Conservation (phyloP, 1,284 basidiomycete genomes). For the Pascua guehoae region DNA sequence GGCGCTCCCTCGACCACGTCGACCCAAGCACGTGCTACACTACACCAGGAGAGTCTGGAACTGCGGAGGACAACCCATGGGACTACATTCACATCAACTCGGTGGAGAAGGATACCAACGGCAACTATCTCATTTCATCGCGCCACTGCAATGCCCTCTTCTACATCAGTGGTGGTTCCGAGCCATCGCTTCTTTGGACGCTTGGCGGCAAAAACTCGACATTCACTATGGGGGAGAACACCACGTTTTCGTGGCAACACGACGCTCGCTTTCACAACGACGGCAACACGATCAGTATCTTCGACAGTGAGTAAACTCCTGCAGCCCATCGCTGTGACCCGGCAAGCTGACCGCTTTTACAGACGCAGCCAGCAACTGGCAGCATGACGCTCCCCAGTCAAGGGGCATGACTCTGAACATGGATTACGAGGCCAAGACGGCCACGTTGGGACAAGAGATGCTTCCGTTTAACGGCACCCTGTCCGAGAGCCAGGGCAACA, state of each 20-base stretch:
- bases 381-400: no score
- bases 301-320: conserved; percentile 22
- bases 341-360: no score
- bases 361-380: no score
- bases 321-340: no score
- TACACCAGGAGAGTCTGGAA: conserved; percentile 22
- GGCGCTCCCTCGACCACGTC: conserved; percentile 33
- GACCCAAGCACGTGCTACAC: conserved; percentile 24
- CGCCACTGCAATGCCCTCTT: conserved; percentile 38
- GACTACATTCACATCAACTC: conserved; percentile 40
- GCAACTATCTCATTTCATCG: conserved; percentile 40
- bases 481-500: conserved; percentile 28
- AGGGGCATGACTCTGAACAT: no score
- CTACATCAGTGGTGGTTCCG: conserved; percentile 34
- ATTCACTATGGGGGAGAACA: conserved; percentile 25
- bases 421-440: conserved; percentile 14
- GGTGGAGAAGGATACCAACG: conserved; percentile 32
- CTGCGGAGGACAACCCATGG: conserved; percentile 14
- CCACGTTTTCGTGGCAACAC: conserved; percentile 31
- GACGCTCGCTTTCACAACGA: conserved; percentile 28
- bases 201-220: conserved; percentile 32
- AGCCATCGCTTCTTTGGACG: conserved; percentile 36
- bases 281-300: conserved; percentile 21
- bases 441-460: conserved; percentile 19
- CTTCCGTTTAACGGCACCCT: conserved; percentile 24